Conservation (phyloP, 2,329 filamentous ascomycete species). For the Stemphylium vesicarium region DNA sequence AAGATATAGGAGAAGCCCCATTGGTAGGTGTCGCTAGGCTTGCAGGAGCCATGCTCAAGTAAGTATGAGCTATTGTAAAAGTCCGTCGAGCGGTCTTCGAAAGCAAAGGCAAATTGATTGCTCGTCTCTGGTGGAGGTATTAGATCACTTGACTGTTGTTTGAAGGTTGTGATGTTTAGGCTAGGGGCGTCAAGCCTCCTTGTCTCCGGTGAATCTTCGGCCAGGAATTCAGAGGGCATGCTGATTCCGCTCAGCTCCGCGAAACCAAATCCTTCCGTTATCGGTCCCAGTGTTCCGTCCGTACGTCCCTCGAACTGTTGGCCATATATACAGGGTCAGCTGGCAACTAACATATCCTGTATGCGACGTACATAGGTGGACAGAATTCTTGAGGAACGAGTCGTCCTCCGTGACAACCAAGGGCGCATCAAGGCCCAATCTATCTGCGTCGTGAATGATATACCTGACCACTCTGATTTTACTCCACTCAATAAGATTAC, state of each 20-base stretch:
- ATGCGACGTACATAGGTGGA: constrained; percentile 26
- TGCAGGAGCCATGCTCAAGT: constrained; percentile 34
- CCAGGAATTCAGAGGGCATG: background rate
- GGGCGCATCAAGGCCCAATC: constrained; percentile 25
- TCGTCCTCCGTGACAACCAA: constrained; percentile 23
- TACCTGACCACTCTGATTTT: constrained; percentile 22
- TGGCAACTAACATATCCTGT: background rate
- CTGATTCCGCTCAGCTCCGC: background rate
- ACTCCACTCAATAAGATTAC: constrained; percentile 34
- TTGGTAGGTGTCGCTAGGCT: constrained; percentile 41
- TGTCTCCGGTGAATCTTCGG: background rate
- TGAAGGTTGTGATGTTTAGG: background rate
- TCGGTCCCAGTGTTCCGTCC: too few species aligned
- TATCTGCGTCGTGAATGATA: constrained; percentile 24
- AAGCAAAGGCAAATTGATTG: constrained; percentile 4
- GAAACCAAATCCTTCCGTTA: background rate
- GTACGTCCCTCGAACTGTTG: background rate
- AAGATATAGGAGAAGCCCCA: constrained; percentile 48
- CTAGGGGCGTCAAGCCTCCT: background rate
- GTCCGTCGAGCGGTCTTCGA: constrained; percentile 14
- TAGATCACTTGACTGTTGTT: background rate
- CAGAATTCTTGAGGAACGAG: constrained; percentile 10
- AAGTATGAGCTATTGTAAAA: constrained; percentile 28
- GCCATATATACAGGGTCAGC: background rate
- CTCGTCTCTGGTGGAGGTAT: background rate